Base-by-base conservation (phyloP, 805 yeast genomes). In the Blastobotrys chiropterorum region DNA sequence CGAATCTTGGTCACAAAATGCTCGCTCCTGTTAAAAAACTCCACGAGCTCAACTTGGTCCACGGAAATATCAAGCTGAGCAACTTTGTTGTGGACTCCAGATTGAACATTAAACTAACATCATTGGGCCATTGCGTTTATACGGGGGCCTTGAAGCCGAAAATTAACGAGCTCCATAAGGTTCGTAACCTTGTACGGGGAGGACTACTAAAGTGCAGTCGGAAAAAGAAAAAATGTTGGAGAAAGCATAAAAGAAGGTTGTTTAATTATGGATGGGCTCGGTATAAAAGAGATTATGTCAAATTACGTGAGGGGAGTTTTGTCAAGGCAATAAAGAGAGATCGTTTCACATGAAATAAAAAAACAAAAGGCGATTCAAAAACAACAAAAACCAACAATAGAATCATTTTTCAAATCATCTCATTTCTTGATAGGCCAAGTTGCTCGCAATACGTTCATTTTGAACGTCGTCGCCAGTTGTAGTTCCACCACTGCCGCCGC, bases 401-500 rank as follows among this genome's bases (percentile, higher is more conserved):
- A n/a, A n/a, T n/a, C n/a, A n/a, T n/a, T n/a, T n/a, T n/a, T n/a
- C n/a, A n/a, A n/a, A n/a, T 26, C 34, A 38, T 20, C 26, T 19
- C 38, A 46, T 30, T 31, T 47, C 46, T 22, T 48, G 51, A 22
- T 38, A 43, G 15, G 47, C 46, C 21, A 31, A 14, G 41, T 48
- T 48, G 30, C 22, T 16, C 3, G 39, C n/a, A n/a, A 47, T 40
- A 13, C 30, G 21, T 11, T 21, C 15, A n/a, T 19, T 19, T 19
- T 42, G 30, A 4, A 13, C 34, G 26, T 46, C 30, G 5, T 17
- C 48, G 14, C 22, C 41, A 17, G 49, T 13, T 8, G 38, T 14
- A 2, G n/a, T n/a, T 7, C 7, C 4, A 17, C 11, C 19, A 34
- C 49, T 2, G 26, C 49, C 8, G 14, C 48, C 38, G 13, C 22